Evolutionary conservation across 2,329 filamentous ascomycete genomes (phyloP), one percentile per base, ranked within the genome.

Genomic region (Hirsutella minnesotensis): DNA sequence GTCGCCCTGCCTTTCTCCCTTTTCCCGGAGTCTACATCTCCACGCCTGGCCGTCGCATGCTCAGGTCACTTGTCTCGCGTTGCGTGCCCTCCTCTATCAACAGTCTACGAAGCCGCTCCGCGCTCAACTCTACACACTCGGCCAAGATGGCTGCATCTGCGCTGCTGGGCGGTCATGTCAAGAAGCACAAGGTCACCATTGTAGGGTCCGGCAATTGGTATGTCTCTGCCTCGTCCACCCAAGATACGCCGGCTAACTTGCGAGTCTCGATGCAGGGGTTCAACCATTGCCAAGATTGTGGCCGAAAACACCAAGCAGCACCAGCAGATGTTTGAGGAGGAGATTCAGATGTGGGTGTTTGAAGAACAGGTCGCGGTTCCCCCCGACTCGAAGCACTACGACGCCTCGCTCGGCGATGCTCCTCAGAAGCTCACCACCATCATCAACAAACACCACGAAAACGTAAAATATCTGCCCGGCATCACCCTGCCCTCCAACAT

Each of bases 331-430:
- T 98, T 96, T 60, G 86, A 96, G 57, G 70, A 82, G 60, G 72
- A 87, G 48, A 88, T 98, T 41, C 86, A 94, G 66, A 96, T 98
- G 92, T 98, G 92, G 92, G 94, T 98, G 57, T 95, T 80, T 60
- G 92, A 98, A 66, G 92, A 98, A 64, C 77, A 94, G 20, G 81
- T 95, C 49, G 75, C 77, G 43, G 70, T 95, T 35, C 67, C 84
- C 12, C 73, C 81, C 54, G 72, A 75, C 49, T 90, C 85, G 39
- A 79, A 77, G 52, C 75, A 87, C 66, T 88, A 87, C 70, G 73
- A 84, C 54, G 57, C 74, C 18, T 65, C 72, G 45, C 70, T 75
- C 31, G 74, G 75, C 56, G 73, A 77, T 49, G 71, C 78, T 49
- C 77, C 83, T 3, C 85, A 92, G 62, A 95, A 95, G 68, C 81